Evolutionary conservation across 345 rosid genomes (phyloP).

Genomic region (Ceriops zippeliana): DNA sequence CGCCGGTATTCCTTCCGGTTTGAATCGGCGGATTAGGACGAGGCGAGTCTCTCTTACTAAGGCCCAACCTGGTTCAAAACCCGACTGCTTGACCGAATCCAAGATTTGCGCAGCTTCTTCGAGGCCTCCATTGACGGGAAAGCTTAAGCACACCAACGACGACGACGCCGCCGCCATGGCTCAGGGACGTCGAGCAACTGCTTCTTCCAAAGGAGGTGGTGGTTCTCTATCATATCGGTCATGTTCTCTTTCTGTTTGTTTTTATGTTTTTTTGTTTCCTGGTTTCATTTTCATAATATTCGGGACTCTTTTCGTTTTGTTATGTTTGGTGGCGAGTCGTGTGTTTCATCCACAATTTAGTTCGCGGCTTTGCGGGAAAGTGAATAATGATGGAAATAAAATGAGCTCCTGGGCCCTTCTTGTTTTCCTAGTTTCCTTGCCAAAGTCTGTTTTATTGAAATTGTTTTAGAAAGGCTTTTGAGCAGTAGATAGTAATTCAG

Average conservation of each 20-base stretch:
- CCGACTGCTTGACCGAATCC: conserved; percentile 35
- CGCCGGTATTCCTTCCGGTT: conserved; percentile 61
- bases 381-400: neutral
- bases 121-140: conserved; percentile 39
- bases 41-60: conserved; percentile 29
- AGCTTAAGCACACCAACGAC: conserved; percentile 29
- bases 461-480: neutral
- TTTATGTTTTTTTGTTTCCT: neutral
- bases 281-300: neutral
- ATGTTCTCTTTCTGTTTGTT: neutral
- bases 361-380: neutral
- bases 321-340: neutral
- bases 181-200: conserved; percentile 30
- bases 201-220: conserved; percentile 41
- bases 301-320: neutral
- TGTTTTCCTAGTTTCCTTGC: neutral
- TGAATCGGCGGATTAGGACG: conserved; percentile 83
- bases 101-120: conserved; percentile 20
- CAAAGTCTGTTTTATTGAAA: neutral
- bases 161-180: conserved; percentile 6
- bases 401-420: neutral
- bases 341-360: neutral
- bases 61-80: conserved; percentile 35
- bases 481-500: too few species aligned
- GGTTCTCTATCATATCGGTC: neutral